Evolutionary conservation across 2,329 filamentous ascomycete genomes (phyloP).

Genomic region (Ilyonectria sp.): DNA sequence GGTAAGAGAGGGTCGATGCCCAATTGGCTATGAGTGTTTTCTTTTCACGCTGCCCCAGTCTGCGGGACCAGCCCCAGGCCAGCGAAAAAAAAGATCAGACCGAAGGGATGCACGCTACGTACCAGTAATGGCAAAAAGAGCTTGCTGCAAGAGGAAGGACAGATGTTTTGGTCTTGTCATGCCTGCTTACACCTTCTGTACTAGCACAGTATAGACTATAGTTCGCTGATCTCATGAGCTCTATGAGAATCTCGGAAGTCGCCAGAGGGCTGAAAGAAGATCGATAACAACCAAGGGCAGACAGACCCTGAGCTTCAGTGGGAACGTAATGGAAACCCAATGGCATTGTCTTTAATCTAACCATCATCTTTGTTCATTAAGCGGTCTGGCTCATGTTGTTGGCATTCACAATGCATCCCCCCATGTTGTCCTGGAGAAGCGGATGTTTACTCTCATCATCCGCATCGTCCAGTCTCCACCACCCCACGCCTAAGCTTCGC

Average conservation of each 20-base stretch:
- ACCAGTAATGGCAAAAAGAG: background rate
- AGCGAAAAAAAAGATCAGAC: background rate
- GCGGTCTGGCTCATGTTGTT: slow-evolving; percentile 12
- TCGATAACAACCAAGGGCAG: background rate
- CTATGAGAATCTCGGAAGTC: no score
- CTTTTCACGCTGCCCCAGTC: background rate
- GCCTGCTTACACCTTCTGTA: background rate
- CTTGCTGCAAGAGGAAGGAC: background rate
- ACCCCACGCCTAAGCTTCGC: slow-evolving; percentile 31
- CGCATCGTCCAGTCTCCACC: slow-evolving; percentile 13
- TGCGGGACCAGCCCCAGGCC: background rate
- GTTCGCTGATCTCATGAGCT: background rate
- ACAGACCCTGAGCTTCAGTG: background rate
- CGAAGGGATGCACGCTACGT: background rate
- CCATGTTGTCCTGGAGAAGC: slow-evolving; percentile 3
- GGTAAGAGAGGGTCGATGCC: slow-evolving; percentile 14
- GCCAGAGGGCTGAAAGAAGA: no score
- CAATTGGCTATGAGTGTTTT: slow-evolving; percentile 24
- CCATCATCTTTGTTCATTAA: background rate
- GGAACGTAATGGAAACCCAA: no score
- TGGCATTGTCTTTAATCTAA: background rate
- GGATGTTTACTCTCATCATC: slow-evolving; percentile 14
- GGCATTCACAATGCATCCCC: slow-evolving; percentile 14
- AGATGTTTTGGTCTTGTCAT: background rate
- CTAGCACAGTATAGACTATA: background rate